These are phyloP conservation scores for Labyrinthula sp. DNA, from an alignment of 352 stramenopile species.

Conservation along the genomic window DNA sequence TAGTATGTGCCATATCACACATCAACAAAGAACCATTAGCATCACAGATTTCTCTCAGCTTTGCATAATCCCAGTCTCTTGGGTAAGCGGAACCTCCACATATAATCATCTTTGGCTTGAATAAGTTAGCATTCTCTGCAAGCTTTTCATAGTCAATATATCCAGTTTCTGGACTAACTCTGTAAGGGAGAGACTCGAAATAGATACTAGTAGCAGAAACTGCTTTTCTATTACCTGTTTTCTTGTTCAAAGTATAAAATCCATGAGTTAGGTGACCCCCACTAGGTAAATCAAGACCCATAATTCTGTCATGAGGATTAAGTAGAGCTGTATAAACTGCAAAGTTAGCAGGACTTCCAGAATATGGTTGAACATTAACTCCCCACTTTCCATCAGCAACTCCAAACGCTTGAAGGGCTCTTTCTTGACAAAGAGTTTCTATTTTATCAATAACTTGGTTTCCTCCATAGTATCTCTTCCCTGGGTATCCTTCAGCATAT, in stretches of 20 bases:
- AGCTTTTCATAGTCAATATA: constrained; percentile 92
- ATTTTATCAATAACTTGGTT: constrained; percentile 93
- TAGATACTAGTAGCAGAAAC: constrained; percentile 98
- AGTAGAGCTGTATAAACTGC: constrained; percentile 92
- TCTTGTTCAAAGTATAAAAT: constrained; percentile 87
- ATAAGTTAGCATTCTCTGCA: constrained; percentile 68
- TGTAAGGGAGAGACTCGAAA: constrained; percentile 95
- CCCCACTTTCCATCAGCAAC: constrained; percentile 78
- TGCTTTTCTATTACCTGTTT: constrained; percentile 80
- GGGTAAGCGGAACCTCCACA: constrained; percentile 89
- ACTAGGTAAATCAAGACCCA: constrained; percentile 91
- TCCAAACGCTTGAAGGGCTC: constrained; percentile 74
- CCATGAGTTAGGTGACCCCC: constrained; percentile 95
- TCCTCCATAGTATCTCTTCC: constrained; percentile 81
- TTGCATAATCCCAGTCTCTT: constrained; percentile 90
- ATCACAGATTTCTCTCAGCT: constrained; percentile 90
- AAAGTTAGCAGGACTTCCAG: constrained; percentile 77
- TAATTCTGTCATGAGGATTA: constrained; percentile 92
- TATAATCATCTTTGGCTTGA: constrained; percentile 92
- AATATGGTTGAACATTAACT: constrained; percentile 93
- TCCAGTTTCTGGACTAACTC: constrained; percentile 73
- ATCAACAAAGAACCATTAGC: constrained; percentile 86
- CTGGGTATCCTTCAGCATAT: constrained; percentile 86
- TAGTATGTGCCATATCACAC: constrained; percentile 99
- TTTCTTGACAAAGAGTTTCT: constrained; percentile 64